A percentile compares a stretch with the other conserved stretches of the same genome.
Conservation (phyloP, 345 rosid genomes). For the Sonneratia alba region DNA sequence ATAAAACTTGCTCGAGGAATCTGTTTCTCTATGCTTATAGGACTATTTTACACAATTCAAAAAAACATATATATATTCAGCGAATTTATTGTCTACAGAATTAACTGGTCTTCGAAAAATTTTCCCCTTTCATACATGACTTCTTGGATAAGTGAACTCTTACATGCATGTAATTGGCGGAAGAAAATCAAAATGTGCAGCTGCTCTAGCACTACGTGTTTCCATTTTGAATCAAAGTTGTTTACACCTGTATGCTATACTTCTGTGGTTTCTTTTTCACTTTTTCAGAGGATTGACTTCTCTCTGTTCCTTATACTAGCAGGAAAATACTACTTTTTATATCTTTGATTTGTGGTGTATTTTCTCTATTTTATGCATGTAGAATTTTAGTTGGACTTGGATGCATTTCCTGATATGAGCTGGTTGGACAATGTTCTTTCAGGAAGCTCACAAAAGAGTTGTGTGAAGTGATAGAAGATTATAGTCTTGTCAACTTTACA, state of each 20-base stretch:
- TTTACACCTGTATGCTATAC: neutral
- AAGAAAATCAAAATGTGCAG: too few species aligned
- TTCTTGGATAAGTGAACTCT: neutral
- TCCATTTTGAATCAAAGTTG: neutral
- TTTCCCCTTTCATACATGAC: neutral
- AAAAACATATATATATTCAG: neutral
- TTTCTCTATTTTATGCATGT: neutral
- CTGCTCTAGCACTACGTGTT: neutral
- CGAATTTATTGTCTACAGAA: neutral
- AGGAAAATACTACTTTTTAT: neutral
- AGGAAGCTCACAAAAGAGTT: constrained; percentile 82
- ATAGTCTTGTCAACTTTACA: constrained; percentile 57
- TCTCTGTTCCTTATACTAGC: neutral
- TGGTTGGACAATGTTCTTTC: constrained; percentile 16
- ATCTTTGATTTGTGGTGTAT: neutral
- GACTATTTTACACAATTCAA: neutral
- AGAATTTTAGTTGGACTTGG: neutral
- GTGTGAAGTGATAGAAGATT: constrained; percentile 62
- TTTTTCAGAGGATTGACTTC: neutral
- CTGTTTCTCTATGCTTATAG: neutral
- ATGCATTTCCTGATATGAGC: neutral
- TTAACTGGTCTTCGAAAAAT: neutral
- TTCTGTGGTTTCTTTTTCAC: neutral
- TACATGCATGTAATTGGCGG: neutral
- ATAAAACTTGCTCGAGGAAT: neutral